A percentile compares a stretch with the other conserved stretches of the same genome.
These are phyloP conservation scores for Yamadazyma nakazawae DNA, from an alignment of 805 yeast species.

Conservation along the genomic window DNA sequence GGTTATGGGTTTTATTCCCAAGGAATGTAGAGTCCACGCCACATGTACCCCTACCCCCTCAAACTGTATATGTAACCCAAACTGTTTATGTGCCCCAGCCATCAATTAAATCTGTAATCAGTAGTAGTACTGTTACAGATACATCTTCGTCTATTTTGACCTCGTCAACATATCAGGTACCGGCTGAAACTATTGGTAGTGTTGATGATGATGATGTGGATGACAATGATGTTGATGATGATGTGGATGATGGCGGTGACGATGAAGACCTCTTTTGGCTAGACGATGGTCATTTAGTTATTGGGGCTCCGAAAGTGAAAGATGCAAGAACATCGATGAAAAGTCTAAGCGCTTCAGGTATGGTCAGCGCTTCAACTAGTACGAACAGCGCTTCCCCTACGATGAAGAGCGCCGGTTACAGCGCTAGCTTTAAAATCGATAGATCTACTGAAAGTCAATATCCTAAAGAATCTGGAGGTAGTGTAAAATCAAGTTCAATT, in stretches of 20 bases:
- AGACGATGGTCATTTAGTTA: slow-evolving; percentile 2
- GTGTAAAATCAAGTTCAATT: neutral
- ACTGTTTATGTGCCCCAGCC: slow-evolving; percentile 1
- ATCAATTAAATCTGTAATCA: neutral
- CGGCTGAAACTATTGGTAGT: neutral
- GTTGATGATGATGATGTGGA: no score
- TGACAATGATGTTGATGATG: no score
- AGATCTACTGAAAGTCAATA: neutral
- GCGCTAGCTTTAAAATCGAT: neutral
- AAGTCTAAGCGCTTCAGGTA: neutral
- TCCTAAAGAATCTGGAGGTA: neutral
- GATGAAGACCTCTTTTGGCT: neutral
- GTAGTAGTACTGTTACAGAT: neutral
- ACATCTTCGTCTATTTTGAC: neutral
- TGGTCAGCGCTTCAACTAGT: neutral
- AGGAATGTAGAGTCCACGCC: neutral
- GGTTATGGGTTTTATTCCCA: neutral
- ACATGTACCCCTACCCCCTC: neutral
- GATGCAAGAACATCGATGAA: neutral
- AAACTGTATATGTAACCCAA: neutral
- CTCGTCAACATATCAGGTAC: neutral
- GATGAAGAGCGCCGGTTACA: no score
- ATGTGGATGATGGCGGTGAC: neutral
- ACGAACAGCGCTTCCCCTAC: neutral
- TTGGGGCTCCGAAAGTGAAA: neutral